Base-by-base conservation (phyloP, 1,284 basidiomycete species). In the Trichosporon sp. region DNA sequence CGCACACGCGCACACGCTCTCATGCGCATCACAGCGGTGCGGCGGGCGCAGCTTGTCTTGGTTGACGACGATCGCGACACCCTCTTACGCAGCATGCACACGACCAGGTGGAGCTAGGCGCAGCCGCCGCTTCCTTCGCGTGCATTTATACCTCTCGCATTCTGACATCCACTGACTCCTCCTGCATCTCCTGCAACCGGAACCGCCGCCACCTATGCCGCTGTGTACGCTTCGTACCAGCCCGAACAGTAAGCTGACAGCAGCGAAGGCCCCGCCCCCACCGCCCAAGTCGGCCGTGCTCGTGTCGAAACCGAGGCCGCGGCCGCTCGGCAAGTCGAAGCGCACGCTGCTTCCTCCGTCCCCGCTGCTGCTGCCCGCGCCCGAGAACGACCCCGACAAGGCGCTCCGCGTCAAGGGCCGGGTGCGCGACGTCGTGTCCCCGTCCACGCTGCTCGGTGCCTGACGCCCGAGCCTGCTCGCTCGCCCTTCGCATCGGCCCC, bases 361-460 rank as follows among this genome's bases (percentile, higher is more conserved):
- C 1, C 67, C 67, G 7, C 67, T 68, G 35, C 25, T 32, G 51
- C 67, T 68, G 0, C 67, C 67, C 15, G 62, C 47, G 32, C 34
- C 44, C 23, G 34, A 64, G 60, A 23, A 64, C 23, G 56, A 60
- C 11, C 56, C 21, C 51, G 25, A 60, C 27, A n/a, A 9, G 29
- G 32, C 32, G 15, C 56, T 60, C 29, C 56, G 29, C 18, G n/a
- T 23, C 15, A 60, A 60, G 56, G 8, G n/a, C 6, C 27, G 29
- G 9, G 18, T 31, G 12, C 56, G 56, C 27, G 56, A 60, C 7
- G 27, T 60, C 18, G 56, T 60, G 56, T 60, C 56, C 29, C 56
- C 56, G 3, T 60, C 56, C 0, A 60, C 56, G 7, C 29, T 60
- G 15, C 56, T 60, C 2, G 56, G 56, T 5, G 56, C 56, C 6